phyloP scores from a whole-genome alignment of 140 eudicot species.

The Stevia rebaudiana region DNA sequence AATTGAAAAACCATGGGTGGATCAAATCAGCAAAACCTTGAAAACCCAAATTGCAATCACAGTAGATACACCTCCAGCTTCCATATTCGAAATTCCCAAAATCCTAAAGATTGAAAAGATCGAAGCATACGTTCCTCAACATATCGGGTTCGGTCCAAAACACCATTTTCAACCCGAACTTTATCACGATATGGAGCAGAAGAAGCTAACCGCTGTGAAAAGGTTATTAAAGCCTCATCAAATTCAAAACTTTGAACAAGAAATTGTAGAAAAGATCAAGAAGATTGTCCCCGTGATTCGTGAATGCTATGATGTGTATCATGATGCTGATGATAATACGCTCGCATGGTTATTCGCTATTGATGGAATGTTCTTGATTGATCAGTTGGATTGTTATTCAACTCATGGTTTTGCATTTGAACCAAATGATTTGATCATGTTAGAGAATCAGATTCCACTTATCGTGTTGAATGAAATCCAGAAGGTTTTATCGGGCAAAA shows the following conservation, averaged over 20 bases:
- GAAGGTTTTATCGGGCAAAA: conserved; percentile 1
- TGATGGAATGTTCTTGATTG: conserved; percentile 35
- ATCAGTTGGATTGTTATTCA: conserved; percentile 1
- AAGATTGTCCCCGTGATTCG: conserved; percentile 8
- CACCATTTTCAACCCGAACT: conserved; percentile 34
- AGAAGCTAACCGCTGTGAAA: conserved; percentile 21
- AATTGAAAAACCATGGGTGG: conserved; percentile 21
- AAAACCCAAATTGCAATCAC: conserved; percentile 25
- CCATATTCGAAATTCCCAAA: conserved; percentile 22
- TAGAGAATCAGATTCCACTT: conserved; percentile 40
- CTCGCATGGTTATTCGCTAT: conserved; percentile 33
- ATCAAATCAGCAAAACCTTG: conserved; percentile 27
- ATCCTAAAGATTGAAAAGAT: conserved; percentile 9
- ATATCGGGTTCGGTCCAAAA: conserved; percentile 29
- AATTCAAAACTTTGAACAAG: conserved; percentile 1
- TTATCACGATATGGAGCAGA: conserved; percentile 27
- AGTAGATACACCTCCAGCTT: conserved; percentile 24
- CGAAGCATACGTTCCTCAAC: conserved; percentile 23
- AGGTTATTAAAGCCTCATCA: conserved; percentile 14
- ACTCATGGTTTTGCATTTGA: not conserved
- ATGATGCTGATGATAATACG: conserved; percentile 14
- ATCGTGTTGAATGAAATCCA: conserved; percentile 23
- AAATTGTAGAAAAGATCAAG: conserved; percentile 2
- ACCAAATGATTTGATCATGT: conserved; percentile 29
- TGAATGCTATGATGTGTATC: conserved; percentile 19